Conservation (phyloP, 208 protist species). For the Trypanosoma rangeli region DNA sequence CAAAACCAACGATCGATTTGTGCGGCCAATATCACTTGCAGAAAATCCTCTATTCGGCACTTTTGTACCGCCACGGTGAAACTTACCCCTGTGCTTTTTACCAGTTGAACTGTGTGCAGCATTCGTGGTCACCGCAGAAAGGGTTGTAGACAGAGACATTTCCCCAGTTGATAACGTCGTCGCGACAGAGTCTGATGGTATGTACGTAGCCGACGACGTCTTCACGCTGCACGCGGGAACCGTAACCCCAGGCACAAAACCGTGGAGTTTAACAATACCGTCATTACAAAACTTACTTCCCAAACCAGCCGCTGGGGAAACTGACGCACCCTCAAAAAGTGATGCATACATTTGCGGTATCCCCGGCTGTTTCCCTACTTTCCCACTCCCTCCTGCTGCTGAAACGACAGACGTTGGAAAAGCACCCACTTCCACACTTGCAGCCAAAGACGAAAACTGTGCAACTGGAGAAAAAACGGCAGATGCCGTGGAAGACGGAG, state of each 20-base stretch:
- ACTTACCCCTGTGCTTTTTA: not conserved
- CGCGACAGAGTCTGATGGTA: not conserved
- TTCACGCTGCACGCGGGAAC: not conserved
- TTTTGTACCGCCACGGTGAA: slow-evolving; percentile 7
- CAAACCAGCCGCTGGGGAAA: not conserved
- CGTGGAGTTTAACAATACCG: slow-evolving; percentile 8
- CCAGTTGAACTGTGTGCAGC: not conserved
- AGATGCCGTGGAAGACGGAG: not conserved
- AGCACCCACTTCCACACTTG: not conserved
- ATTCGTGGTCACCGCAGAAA: not conserved
- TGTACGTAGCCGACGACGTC: not conserved
- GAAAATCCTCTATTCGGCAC: slow-evolving; percentile 36
- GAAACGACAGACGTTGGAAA: not conserved
- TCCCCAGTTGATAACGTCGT: not conserved
- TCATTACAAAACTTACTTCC: not conserved
- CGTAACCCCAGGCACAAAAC: slow-evolving; percentile 15
- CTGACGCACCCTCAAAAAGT: slow-evolving; percentile 25
- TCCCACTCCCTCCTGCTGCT: slow-evolving; percentile 1
- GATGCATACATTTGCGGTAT: slow-evolving; percentile 32
- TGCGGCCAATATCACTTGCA: slow-evolving; percentile 60
- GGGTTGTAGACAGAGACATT: not conserved
- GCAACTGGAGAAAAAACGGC: not conserved
- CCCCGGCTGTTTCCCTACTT: slow-evolving; percentile 4
- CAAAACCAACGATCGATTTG: slow-evolving; percentile 73
- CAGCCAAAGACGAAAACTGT: not conserved